Conservation (phyloP, 2,329 filamentous ascomycete species). For the Cytospora schulzeri region DNA sequence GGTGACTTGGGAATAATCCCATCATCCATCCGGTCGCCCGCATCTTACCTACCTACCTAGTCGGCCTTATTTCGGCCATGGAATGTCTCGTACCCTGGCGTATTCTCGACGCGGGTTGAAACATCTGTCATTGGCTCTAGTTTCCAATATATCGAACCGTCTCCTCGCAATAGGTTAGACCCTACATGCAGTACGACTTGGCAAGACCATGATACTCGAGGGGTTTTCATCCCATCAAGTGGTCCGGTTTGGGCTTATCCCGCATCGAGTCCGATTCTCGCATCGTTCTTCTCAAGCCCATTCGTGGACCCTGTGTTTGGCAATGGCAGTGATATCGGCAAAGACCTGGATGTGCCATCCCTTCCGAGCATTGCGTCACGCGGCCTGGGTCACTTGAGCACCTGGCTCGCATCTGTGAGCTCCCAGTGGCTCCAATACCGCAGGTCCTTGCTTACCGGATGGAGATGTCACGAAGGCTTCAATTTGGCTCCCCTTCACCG, state of each 20-base stretch:
- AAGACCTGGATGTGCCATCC: not conserved
- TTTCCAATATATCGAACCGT: not conserved
- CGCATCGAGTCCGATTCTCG: constrained; percentile 2
- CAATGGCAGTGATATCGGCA: not conserved
- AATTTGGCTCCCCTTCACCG: constrained; percentile 10
- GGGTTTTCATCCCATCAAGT: not conserved
- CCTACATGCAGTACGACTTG: constrained; percentile 20
- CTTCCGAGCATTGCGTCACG: constrained; percentile 10
- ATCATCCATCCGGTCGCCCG: constrained; percentile 16
- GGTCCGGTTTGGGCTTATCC: not conserved
- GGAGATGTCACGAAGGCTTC: constrained; percentile 20
- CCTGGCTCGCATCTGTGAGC: not conserved
- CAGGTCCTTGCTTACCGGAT: constrained; percentile 13
- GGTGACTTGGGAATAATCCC: not conserved
- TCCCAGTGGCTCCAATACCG: constrained; percentile 15
- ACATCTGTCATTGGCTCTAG: constrained; percentile 8
- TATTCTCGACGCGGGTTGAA: constrained; percentile 3
- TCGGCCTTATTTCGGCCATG: constrained; percentile 2
- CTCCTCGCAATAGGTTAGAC: constrained; percentile 7
- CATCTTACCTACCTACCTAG: constrained; percentile 3
- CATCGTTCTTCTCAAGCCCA: not conserved
- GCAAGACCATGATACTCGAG: not conserved
- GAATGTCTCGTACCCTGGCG: constrained; percentile 1
- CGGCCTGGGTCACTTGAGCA: constrained; percentile 18
- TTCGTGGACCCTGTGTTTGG: constrained; percentile 15